Base-by-base conservation (phyloP, 306 rosid species). In the Astragalus membranaceus region DNA sequence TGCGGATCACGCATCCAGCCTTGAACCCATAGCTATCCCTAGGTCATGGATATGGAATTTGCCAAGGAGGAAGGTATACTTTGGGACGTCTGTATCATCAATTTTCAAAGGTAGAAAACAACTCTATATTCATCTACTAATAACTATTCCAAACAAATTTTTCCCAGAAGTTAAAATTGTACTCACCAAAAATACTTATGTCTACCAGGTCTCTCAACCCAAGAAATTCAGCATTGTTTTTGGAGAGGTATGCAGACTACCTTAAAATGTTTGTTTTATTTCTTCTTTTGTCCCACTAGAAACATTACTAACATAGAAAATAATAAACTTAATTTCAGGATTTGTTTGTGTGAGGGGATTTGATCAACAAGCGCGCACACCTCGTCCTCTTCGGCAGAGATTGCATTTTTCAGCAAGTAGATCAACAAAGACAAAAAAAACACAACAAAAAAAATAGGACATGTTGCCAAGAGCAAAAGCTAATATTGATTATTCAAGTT, bases 331-430 rank as follows among this genome's bases (percentile, higher is more conserved):
- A 26, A 59, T 80, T 80, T 84, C 92, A 94, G 97, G 98, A 17
- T 90, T 79, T 82, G 89, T 94, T 52, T 94, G 98, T 55, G 96
- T 94, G 11, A 90, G 98, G 66, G 98, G 96, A 67, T 94, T 90
- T 76, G 96, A 94, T 75, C 90, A 74, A 49, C 69, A 85, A 74
- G 43, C 65, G 9, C 78, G 89, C 0, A 80, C 81, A 16, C 98
- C 98, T 0, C 89, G 96, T 10, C 97, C 98, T 17, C 81, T 93
- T 44, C 43, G 10, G 47, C 74, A 86, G 71, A 84, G 97, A 72
- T 81, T 94, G 57, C 98, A 90, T 81, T 79, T 50, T 69, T 30
- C 72, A 83, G 80, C 62, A 46, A 73, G 88, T 83, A 90, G 79
- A 80, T 30, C 72, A 83, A 80, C 62, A 46, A 73, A 67, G 79